phyloP scores from a whole-genome alignment of 140 eudicot species.

The Senecio squalidus region DNA sequence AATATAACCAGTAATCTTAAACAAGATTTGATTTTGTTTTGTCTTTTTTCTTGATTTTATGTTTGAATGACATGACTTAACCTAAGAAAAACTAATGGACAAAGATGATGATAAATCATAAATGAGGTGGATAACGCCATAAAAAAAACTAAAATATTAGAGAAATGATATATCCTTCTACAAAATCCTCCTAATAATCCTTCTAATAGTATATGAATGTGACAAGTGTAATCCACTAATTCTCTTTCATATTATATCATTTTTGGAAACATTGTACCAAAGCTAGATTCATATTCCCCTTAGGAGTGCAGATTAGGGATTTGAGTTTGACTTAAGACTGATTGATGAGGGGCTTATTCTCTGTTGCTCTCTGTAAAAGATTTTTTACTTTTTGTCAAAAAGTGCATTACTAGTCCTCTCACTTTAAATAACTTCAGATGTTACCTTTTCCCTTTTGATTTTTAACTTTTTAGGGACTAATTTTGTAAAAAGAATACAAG shows the following conservation, averaged over 20 bases:
- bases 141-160: no score
- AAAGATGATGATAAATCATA: no score
- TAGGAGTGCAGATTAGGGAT: conserved; percentile 35
- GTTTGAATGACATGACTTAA: conserved; percentile 33
- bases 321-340: conserved; percentile 41
- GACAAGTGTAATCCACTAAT: no score
- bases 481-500: not conserved
- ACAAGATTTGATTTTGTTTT: conserved; percentile 18
- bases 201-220: no score
- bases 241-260: no score
- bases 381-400: conserved; percentile 15
- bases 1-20: conserved; percentile 13
- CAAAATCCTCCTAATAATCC: no score
- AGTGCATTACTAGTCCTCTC: conserved; percentile 18
- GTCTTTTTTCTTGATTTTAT: conserved; percentile 16
- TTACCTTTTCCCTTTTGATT: conserved; percentile 4
- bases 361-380: conserved; percentile 29
- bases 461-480: not conserved
- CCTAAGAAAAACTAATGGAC: conserved; percentile 31
- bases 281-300: conserved; percentile 35
- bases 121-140: conserved; percentile 22
- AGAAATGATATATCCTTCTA: no score
- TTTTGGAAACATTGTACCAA: conserved; percentile 22
- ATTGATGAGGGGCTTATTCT: conserved; percentile 28
- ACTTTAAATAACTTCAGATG: not conserved